phyloP scores from a whole-genome alignment of 2,329 filamentous ascomycete species.

The Aspergillus sp. region DNA sequence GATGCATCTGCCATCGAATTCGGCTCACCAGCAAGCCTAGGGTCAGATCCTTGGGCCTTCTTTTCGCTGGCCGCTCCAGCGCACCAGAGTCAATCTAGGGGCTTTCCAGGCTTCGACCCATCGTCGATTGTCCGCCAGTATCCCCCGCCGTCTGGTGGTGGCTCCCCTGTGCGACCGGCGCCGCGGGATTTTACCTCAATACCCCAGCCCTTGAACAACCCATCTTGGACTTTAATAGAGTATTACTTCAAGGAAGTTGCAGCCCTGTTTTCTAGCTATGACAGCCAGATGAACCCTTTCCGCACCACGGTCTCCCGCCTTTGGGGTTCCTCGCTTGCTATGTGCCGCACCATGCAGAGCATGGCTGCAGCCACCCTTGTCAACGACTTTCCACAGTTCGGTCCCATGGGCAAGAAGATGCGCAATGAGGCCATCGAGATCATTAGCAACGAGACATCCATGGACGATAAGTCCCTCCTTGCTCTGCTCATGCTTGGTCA shows the following conservation, averaged over 20 bases:
- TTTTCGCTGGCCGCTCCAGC: constrained; percentile 26
- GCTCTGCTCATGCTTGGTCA: constrained; percentile 60
- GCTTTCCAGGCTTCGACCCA: constrained; percentile 31
- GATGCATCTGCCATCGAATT: constrained; percentile 20
- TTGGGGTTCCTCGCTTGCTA: constrained; percentile 58
- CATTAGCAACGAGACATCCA: constrained; percentile 47
- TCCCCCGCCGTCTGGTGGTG: constrained; percentile 23
- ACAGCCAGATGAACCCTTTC: constrained; percentile 62
- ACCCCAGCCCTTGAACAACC: constrained; percentile 45
- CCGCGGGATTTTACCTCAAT: constrained; percentile 33
- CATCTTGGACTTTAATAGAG: constrained; percentile 58
- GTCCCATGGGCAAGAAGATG: constrained; percentile 50
- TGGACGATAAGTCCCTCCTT: constrained; percentile 57
- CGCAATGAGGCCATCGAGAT: constrained; percentile 54
- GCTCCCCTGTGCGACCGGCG: constrained; percentile 14
- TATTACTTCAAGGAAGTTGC: constrained; percentile 66
- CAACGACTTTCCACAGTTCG: constrained; percentile 57
- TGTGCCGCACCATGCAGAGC: constrained; percentile 62
- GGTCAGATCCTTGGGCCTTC: constrained; percentile 23
- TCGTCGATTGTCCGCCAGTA: constrained; percentile 35
- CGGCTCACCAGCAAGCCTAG: constrained; percentile 17
- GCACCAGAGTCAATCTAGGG: constrained; percentile 16
- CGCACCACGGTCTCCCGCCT: constrained; percentile 57
- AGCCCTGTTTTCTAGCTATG: constrained; percentile 63
- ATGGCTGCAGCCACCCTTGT: constrained; percentile 64